Evolutionary conservation across 257 asterid species (phyloP), one percentile per base, ranked within the genome.

Genomic region (Knoxia roxburghii): DNA sequence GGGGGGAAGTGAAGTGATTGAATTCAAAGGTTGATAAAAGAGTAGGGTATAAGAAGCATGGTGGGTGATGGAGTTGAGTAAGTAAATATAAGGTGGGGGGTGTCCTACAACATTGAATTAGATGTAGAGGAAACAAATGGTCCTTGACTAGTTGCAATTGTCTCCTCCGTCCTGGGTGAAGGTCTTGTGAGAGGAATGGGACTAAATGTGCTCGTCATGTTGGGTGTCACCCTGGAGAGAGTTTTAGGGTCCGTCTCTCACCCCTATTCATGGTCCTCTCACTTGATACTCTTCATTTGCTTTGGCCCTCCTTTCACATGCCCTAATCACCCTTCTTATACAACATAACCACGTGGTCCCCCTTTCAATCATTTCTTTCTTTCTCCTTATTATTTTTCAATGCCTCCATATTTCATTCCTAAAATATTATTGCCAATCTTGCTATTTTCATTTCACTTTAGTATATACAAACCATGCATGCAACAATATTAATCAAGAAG

Each of bases 301-400:
- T n/a, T n/a, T n/a, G n/a, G n/a, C 64, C 61, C 50, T 48, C 29
- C n/a, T n/a, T n/a, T 41, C 80, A 72, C 80, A 77, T 85, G 88
- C 83, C 80, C 66, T 72, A 76, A 80, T 85, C 80, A 76, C 82
- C 79, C 82, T 62, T 72, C 80, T 64, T 72, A 71, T 70, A 66
- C 77, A 68, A 82, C 91, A 85, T 8, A 67, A 75, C 81, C 76
- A 71, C 80, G 57, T 75, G 80, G 73, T 70, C 79, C 69, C n/a
- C 68, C 64, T 33, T 45, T 52, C 67, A 71, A 74, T 78, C 74
- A 67, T 56, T 64, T 37, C 69, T 56, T 49, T 5, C 1, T 32
- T 69, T 46, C 32, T 32, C 66, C 32, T 41, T 41, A 41, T 41
- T 11, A 4, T 41, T 41, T 41, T 41, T 41, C 14, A 41, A 41